Percentiles rank a stretch among this genome's conserved stretches.
Evolutionary conservation across 164 flowering plant genomes (phyloP).

Genomic region (Chimonanthus salicifolius): DNA sequence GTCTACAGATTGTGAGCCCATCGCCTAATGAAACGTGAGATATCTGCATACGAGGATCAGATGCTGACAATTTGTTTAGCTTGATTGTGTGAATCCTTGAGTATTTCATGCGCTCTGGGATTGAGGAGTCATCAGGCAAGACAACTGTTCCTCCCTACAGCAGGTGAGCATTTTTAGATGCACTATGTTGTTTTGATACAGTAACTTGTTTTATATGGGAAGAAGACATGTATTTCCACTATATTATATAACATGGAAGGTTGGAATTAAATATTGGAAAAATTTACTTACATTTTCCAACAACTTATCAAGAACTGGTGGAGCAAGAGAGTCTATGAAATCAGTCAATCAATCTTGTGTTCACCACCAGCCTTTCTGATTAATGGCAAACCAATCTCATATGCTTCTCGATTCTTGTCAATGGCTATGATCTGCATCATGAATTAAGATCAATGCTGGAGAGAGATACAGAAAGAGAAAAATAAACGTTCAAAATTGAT

Average conservation of each 20-base stretch:
- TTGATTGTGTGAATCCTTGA: background rate
- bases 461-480: too few species aligned
- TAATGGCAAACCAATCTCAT: constrained; percentile 23
- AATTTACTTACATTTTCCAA: constrained; percentile 10
- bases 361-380: constrained; percentile 26
- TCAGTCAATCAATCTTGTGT: constrained; percentile 28
- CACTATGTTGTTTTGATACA: too few species aligned
- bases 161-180: too few species aligned
- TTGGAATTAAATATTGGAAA: background rate
- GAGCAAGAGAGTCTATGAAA: constrained; percentile 18
- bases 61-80: constrained; percentile 16
- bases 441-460: too few species aligned
- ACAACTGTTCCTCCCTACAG: constrained; percentile 18
- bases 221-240: too few species aligned
- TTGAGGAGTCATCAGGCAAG: background rate
- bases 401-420: constrained; percentile 24
- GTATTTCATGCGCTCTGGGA: background rate
- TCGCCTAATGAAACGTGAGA: constrained; percentile 16
- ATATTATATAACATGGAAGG: background rate
- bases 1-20: constrained; percentile 19
- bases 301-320: constrained; percentile 18
- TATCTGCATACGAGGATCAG: constrained; percentile 17
- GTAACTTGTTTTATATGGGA: too few species aligned
- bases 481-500: too few species aligned
- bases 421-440: constrained; percentile 34